These are phyloP conservation scores for Astrothelium macrocarpum DNA, from an alignment of 495 filamentous ascomycete genomes.

Conservation along the genomic window DNA sequence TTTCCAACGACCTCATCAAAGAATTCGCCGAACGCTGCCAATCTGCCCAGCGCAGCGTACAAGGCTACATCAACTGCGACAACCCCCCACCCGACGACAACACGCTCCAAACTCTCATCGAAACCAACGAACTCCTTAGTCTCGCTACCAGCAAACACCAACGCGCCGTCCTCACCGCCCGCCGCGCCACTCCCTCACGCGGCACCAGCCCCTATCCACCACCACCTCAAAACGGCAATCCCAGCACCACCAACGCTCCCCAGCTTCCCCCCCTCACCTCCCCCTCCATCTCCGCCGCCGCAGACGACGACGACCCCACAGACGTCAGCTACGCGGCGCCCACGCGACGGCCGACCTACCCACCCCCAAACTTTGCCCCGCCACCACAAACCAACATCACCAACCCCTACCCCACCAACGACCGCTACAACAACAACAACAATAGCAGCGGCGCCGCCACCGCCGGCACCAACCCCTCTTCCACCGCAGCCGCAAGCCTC, in stretches of 20 bases:
- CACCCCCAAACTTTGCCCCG: constrained; percentile 1
- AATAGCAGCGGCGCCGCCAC: neutral
- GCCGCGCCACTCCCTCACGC: constrained; percentile 16
- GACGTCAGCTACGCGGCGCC: constrained; percentile 20
- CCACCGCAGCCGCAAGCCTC: neutral
- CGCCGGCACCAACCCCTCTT: neutral
- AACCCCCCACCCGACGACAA: constrained; percentile 80
- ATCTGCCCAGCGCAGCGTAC: constrained; percentile 65
- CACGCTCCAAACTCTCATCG: constrained; percentile 84
- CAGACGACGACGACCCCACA: constrained; percentile 16
- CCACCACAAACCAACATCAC: constrained; percentile 11
- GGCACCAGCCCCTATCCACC: constrained; percentile 24
- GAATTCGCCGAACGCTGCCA: constrained; percentile 88
- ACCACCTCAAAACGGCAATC: constrained; percentile 6
- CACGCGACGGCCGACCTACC: constrained; percentile 5
- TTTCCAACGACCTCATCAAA: constrained; percentile 73
- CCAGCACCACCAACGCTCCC: constrained; percentile 7
- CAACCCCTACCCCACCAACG: constrained; percentile 1
- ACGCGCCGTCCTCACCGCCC: constrained; percentile 64
- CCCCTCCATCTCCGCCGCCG: constrained; percentile 52
- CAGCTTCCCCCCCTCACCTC: constrained; percentile 21
- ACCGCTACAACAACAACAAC: constrained; percentile 7
- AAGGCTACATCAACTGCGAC: constrained; percentile 69
- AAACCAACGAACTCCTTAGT: constrained; percentile 83
- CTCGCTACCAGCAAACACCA: constrained; percentile 71